Evolutionary conservation across 441 rosid genomes (phyloP), one percentile per base, ranked within the genome.

Genomic region (Mallotus japonicus): DNA sequence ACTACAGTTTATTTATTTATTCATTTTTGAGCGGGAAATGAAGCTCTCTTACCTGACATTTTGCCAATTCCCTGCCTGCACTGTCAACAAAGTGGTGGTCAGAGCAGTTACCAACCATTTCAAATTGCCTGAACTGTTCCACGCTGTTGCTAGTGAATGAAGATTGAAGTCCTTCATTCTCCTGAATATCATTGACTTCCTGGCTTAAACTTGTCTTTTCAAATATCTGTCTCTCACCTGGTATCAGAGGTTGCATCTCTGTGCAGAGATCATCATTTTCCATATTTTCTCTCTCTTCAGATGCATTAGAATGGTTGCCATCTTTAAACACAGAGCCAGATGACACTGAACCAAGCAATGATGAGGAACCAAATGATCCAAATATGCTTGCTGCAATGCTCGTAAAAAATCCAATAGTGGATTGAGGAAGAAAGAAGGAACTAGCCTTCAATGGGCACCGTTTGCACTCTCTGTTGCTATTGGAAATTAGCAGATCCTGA

Each of bases 11-110:
- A 42, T 42, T 4, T 42, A 42, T 4, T 8, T 44, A 6, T 44
- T 49, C 54, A 49, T 65, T 70, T 46, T 17, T 51, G 68, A 70
- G 49, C 46, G 72, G 55, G 69, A 15, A 54, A 57, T 40, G 58
- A 20, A 62, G 75, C 75, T 77, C 67, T 80, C 88, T 75, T 32
- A 91, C 99, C 93, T 88, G 96, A 67, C 90, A 81, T 22, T 67
- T 61, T 61, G 82, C 78, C 73, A 73, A 66, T 66, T 77, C 92
- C 74, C 79, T 85, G 57, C 76, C 79, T 47, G 80, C 81, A 59
- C 79, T 74, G 51, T 73, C 75, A 62, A 87, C 77, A 83, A 91
- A 95, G 83, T 86, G 88, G 84, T 95, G 97, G 80, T 90, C 97
- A 0, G 90, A 87, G 84, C 93, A 87, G 74, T 88, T 87, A 42